Base-by-base conservation (phyloP, 208 protist species). In the Trichomonas vaginalis region DNA sequence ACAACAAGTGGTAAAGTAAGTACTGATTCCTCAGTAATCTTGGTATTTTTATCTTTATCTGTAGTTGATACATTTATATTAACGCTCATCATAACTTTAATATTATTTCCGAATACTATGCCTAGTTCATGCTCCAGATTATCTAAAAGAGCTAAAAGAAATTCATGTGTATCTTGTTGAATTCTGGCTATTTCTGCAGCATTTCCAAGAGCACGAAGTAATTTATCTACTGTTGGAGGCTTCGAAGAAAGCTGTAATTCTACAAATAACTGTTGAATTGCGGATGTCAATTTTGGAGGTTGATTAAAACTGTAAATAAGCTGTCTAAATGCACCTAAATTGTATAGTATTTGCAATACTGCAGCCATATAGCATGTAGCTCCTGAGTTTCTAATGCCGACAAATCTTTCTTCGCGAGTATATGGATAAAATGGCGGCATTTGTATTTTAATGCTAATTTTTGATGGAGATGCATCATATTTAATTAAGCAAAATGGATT, bases 161-260 rank as follows among this genome's bases (percentile, higher is more conserved):
- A 90, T 90, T 90, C 82, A 21, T 90, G 82, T 1, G 82, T 39
- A 90, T 90, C 82, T 90, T 90, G 82, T 48, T 90, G 82, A n/a
- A 35, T 23, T 23, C 1, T 23, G 0, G 82, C 35, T 14, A 90
- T 90, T 46, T 90, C 82, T 35, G 37, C 42, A 48, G 42, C 37
- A 23, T 27, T 45, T 46, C 82, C 82, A 23, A 90, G 37, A 35
- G 82, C 23, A 27, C 40, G 10, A 90, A 90, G 35, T 48, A 90
- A 48, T 39, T 90, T 48, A 90, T 90, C 42, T 3, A 90, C n/a
- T 49, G 40, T 48, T 90, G 42, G 12, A 48, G 42, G 15, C 42
- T 14, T 10, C 3, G 15, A 45, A 35, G 82, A 15, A 9, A 48
- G 32, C 48, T 90, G 82, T 35, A 90, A n/a, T 17, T 90, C 23